Base-by-base conservation (phyloP, 2,329 filamentous ascomycete species). In the Magnaporthiopsis rhizophila region DNA sequence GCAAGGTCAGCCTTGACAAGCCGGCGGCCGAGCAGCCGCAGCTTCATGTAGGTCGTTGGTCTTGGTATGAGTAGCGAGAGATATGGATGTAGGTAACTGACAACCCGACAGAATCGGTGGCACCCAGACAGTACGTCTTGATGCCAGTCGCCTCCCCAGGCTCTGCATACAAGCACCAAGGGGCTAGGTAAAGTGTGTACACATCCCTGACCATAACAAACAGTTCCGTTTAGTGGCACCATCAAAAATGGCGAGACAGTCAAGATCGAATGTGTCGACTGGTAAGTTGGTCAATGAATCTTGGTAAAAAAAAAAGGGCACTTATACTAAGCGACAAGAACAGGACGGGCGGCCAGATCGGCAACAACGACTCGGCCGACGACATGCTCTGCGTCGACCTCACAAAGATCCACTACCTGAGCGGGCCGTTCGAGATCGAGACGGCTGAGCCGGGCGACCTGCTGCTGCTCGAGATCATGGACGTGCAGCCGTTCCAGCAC, bases 211-310 rank as follows among this genome's bases (percentile, higher is more conserved):
- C 45, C 4, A 53, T 8, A 11, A 9, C n/a, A 24, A 53, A 3
- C 66, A 95, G 91, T 96, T 62, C 93, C 93, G 0, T 86, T 83
- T 64, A 83, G 82, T 62, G 89, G 82, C 38, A 86, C 83, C 1
- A 92, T 97, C 71, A 87, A 89, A 70, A 87, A 93, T 71, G 89
- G 88, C 36, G 93, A 97, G 77, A 90, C 90, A 0, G 92, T 97
- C 69, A 96, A 96, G 77, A 96, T 97, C 68, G 91, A 97, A 80
- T 97, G 93, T 71, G 80, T 95, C 9, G 91, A 96, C 77, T 96
- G 91, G 87, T 75, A 70, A 65, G 36, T 58, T 58, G 28, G 32
- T 21, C 60, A 9, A 34, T 8, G 9, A 34, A 11, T 34, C 32
- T 34, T 6, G 13, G n/a, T 26, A 2, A 24, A 34, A 21, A n/a